A percentile compares a stretch with the other conserved stretches of the same genome.
Evolutionary conservation across 345 rosid genomes (phyloP).

Genomic region (Syzygium aromaticum): DNA sequence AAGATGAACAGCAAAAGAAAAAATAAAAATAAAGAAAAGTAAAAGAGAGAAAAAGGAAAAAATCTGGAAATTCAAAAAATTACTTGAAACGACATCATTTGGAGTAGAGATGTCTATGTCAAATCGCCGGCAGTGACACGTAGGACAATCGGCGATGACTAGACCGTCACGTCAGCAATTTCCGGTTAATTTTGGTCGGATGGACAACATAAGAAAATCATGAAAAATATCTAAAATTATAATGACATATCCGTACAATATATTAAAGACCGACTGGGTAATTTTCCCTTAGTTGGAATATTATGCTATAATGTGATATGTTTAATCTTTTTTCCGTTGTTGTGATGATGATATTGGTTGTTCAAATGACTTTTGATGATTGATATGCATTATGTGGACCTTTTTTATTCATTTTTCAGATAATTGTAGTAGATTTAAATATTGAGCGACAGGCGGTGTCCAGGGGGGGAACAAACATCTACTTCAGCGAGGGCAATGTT

Average conservation of each 20-base stretch:
- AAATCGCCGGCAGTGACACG: not conserved
- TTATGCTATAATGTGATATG: not conserved
- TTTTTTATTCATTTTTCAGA: not conserved
- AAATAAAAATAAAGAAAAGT: too few species aligned
- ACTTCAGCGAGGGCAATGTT: too few species aligned
- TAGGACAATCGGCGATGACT: too few species aligned
- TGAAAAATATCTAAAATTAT: too few species aligned
- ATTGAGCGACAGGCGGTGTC: not conserved
- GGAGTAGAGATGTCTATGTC: not conserved
- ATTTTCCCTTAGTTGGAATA: not conserved
- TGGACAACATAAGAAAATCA: not conserved
- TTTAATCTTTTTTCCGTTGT: not conserved
- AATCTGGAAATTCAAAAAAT: not conserved
- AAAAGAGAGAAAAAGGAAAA: not conserved
- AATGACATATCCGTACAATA: not conserved
- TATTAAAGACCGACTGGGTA: not conserved
- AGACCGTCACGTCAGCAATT: too few species aligned
- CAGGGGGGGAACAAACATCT: too few species aligned
- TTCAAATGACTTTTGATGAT: not conserved
- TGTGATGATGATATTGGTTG: not conserved
- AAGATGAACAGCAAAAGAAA: not conserved
- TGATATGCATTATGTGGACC: not conserved
- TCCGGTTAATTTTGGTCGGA: not conserved
- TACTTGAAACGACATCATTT: not conserved
- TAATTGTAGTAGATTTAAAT: not conserved